Conservation (phyloP, 2,329 filamentous ascomycete genomes). For the Raffaelea albimanens region DNA sequence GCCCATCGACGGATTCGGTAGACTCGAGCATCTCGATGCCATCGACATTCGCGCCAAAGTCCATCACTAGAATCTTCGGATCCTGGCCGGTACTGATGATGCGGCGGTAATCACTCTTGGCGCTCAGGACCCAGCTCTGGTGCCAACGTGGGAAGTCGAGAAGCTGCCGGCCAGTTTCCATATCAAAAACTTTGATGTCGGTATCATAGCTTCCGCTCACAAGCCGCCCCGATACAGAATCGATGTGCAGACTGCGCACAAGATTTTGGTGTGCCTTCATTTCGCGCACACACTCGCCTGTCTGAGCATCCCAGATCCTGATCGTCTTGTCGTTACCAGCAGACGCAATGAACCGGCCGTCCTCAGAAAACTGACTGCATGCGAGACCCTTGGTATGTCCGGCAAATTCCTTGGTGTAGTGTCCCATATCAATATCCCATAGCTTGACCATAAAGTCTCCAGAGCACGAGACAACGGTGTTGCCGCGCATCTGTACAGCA, state of each 20-base stretch:
- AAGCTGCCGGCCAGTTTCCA: conserved; percentile 66
- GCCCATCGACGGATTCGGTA: not conserved
- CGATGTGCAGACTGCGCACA: conserved; percentile 83
- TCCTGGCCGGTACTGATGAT: conserved; percentile 95
- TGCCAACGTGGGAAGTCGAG: conserved; percentile 93
- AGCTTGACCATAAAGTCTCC: conserved; percentile 90
- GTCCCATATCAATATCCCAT: conserved; percentile 87
- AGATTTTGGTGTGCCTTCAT: conserved; percentile 77
- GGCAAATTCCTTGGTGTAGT: conserved; percentile 80
- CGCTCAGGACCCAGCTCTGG: conserved; percentile 89
- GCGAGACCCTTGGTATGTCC: conserved; percentile 90
- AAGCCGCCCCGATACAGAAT: conserved; percentile 75
- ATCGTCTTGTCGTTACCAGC: conserved; percentile 94
- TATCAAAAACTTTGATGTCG: conserved; percentile 90
- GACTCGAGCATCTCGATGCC: conserved; percentile 49
- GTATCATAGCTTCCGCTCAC: conserved; percentile 92
- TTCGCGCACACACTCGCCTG: conserved; percentile 71
- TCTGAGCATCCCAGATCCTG: conserved; percentile 91
- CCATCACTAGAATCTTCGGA: conserved; percentile 83
- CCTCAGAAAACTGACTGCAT: conserved; percentile 91
- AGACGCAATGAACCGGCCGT: conserved; percentile 85
- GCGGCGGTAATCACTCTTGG: conserved; percentile 89
- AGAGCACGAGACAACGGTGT: conserved; percentile 85
- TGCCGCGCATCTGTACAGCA: conserved; percentile 87
- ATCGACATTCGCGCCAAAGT: conserved; percentile 63